Base-by-base conservation (phyloP, 352 stramenopile genomes). In the Phytophthora palmivora region DNA sequence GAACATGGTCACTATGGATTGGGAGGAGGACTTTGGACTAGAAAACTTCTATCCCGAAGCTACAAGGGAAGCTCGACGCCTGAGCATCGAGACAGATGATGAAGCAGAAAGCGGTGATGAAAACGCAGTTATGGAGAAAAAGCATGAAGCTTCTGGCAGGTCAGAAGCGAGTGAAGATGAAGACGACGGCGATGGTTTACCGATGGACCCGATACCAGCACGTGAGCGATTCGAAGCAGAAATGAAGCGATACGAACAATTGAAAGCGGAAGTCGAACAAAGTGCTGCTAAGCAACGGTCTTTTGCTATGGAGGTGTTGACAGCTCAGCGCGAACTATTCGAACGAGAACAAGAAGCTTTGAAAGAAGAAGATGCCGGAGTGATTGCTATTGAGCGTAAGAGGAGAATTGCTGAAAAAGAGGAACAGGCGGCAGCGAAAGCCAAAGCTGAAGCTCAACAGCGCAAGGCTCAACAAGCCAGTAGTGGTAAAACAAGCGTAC, bases 261-360 rank as follows among this genome's bases (percentile, higher is more conserved):
- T 90, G 5, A 61, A 78, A 43, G 16, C 50, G 4, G 60, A 87
- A 7, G 19, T 92, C 0, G 62, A 63, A n/a, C 55, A 64, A 24
- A 78, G 51, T 52, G 45, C 65, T 0, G 49, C 63, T 0, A 65
- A 75, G 10, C 79, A 91, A 43, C 76, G 83, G 8, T 62, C 74
- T 2, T 48, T 92, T 16, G 72, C 81, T 7, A 72, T 91, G 36
- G 78, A 92, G 57, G 70, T 94, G 1, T 52, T 88, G 15, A 89
- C 80, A 22, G 81, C 82, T 7, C 82, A 70, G 18, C 71, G 79
- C 7, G 81, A 88, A 16, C 62, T 67, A 8, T 89, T 91, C 16
- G 81, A 87, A 37, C 65, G 61, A 6, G 80, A 94, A 32, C 64
- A 81, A 42, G 74, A 90, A 28, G 39, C 47, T 24, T 50, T 92